A percentile compares a stretch with the other conserved stretches of the same genome.
These are phyloP conservation scores for Conticribra guillardii DNA, from an alignment of 108 stramenopile species.

Conservation along the genomic window DNA sequence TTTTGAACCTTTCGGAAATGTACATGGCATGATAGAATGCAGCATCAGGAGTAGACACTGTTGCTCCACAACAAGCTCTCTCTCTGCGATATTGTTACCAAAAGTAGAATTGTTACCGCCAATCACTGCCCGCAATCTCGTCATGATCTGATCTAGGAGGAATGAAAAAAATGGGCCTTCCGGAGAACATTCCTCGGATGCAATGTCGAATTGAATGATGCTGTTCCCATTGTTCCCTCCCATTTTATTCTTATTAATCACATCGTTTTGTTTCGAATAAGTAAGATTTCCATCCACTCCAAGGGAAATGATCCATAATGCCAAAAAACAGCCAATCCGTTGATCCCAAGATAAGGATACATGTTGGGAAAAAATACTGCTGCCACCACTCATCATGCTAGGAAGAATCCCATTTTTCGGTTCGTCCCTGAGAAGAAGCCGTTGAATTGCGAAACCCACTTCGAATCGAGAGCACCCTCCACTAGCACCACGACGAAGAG, in stretches of 20 bases:
- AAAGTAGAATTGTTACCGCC: not conserved
- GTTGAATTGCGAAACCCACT: not conserved
- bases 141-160: constrained; percentile 19
- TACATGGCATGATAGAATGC: not conserved
- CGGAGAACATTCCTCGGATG: constrained; percentile 1
- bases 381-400: no score
- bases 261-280: not conserved
- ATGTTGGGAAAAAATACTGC: no score
- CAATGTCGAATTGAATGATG: not conserved
- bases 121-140: constrained; percentile 8
- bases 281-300: constrained; percentile 8
- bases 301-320: constrained; percentile 4
- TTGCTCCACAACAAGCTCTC: not conserved
- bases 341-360: no score
- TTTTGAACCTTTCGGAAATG: not conserved
- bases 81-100: not conserved
- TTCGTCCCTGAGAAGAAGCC: not conserved
- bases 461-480: constrained; percentile 11
- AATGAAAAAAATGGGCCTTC: constrained; percentile 15
- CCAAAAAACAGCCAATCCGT: constrained; percentile 1
- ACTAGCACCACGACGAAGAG: no score
- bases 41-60: not conserved
- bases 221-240: not conserved
- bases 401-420: no score
- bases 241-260: not conserved